Conservation (phyloP, 202 grass and related monocot genomes). For the Musa balbisiana region DNA sequence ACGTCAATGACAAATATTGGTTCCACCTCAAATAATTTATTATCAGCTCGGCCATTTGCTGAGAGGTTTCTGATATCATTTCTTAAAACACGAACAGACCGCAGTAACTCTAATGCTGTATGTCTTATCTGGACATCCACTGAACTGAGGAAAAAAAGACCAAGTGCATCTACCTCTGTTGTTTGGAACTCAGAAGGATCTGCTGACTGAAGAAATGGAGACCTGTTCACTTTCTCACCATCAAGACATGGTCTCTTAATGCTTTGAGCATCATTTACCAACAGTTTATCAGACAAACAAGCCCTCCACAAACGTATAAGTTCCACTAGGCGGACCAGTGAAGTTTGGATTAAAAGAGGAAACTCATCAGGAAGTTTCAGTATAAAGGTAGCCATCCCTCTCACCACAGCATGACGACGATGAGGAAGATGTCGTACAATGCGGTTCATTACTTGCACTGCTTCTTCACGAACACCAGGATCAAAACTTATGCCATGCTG, state of each 20-base stretch:
- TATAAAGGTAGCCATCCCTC: constrained; percentile 96
- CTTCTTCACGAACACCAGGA: constrained; percentile 92
- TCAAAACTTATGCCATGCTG: constrained; percentile 97
- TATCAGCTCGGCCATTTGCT: constrained; percentile 55
- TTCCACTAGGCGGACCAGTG: constrained; percentile 76
- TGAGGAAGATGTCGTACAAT: constrained; percentile 78
- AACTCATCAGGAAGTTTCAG: constrained; percentile 95
- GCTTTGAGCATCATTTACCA: constrained; percentile 53
- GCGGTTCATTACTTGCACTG: constrained; percentile 86
- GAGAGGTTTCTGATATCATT: constrained; percentile 79
- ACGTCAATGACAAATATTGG: constrained; percentile 98
- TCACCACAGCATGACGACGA: constrained; percentile 95
- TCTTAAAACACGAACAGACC: constrained; percentile 70
- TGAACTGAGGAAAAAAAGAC: constrained; percentile 93
- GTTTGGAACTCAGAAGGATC: constrained; percentile 66
- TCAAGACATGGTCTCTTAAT: constrained; percentile 43
- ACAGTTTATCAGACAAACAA: constrained; percentile 77
- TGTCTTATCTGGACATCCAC: constrained; percentile 94
- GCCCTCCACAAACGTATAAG: constrained; percentile 84
- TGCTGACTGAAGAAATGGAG: constrained; percentile 51
- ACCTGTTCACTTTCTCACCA: constrained; percentile 45
- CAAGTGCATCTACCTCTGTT: constrained; percentile 95
- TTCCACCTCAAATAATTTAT: constrained; percentile 73
- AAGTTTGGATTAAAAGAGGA: constrained; percentile 89
- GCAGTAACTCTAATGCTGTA: constrained; percentile 88